Evolutionary conservation across 2,329 filamentous ascomycete genomes (phyloP), one percentile per base, ranked within the genome.

Genomic region (Lecanosticta acicola): DNA sequence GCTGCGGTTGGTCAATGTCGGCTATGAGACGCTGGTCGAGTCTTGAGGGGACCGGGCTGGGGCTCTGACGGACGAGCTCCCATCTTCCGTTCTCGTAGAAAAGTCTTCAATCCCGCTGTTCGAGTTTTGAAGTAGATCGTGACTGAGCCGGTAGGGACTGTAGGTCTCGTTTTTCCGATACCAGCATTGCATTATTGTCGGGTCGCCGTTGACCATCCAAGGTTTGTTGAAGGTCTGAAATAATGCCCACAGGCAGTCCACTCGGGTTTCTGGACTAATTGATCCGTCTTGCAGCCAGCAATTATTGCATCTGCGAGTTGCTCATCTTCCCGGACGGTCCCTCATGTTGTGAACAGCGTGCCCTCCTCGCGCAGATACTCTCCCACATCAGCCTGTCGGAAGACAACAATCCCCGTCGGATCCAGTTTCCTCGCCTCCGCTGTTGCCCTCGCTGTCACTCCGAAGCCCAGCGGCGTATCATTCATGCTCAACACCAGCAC

Each of bases 401-500:
- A 97, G 45, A 85, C 84, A 8, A 87, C 84, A 50, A 96, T 84
- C 9, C 84, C 88, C 0, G 93, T 98, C 0, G 93, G 93, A 54
- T 96, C 93, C 59, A 96, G 67, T 56, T 87, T 78, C 61, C 88
- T 77, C 19, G 86, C 83, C 67, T 96, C 90, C 14, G 84, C 81
- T 3, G 88, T 94, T 53, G 84, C 87, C 64, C 88, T 77, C n/a
- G 89, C 87, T 33, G 88, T 94, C 42, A 95, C 83, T 37, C 91
- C 91, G 65, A 96, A 98, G 13, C 93, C 93, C 61, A 83, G 64
- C 10, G 89, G 88, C 17, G 84, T 90, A 69, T 97, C 93, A 64
- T 90, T 84, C 87, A 95, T 94, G 61, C 80, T 84, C 71, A 88
- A 83, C 17, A 98, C 85, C 38, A 98, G 81, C 10, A 95, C 84